Base-by-base conservation (phyloP, 257 asterid genomes). In the Anisodus tanguticus region DNA sequence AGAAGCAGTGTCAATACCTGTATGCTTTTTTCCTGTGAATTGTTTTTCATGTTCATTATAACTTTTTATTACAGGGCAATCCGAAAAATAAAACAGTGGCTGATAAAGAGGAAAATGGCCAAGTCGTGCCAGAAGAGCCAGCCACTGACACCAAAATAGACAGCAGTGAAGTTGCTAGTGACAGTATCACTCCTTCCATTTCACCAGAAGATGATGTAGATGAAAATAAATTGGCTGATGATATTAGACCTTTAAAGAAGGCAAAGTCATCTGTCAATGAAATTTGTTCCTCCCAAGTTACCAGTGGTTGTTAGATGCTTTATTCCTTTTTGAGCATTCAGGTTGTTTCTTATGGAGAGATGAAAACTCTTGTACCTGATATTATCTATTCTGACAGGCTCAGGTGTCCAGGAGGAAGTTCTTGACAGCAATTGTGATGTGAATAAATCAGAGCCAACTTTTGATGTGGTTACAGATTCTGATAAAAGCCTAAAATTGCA, bases 401-500 rank as follows among this genome's bases (percentile, higher is more conserved):
- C 83, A 72, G 51, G 49, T 85, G 83, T 51, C 58, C 83, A 64
- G 0, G 90, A 85, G 85, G 82, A 87, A 64, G 90, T 85, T 43
- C 80, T 8, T 59, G 86, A 78, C 11, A 83, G 83, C 76, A 89
- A 57, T 84, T 83, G 80, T 58, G 86, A 74, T 62, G 85, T 81
- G 83, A 83, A 71, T 83, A 89, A 84, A 62, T 85, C 83, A 74
- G 83, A 81, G 71, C 80, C 88, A 49, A 53, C 74, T 4, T 16
- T 66, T 37, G 91, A 86, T 69, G 71, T 26, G 70, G 64, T 47
- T 69, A 87, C 85, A 55, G 96, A 93, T 81, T 88, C 86, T 87
- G 99, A 95, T 88, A 86, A 92, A 88, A 91, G 93, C 93, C 89
- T 93, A 76, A 97, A 93, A 88, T 81, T 94, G 85, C 98, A 93